Evolutionary conservation across 306 rosid species (phyloP), one percentile per base, ranked within the genome.

Genomic region (Acacia acuminata): DNA sequence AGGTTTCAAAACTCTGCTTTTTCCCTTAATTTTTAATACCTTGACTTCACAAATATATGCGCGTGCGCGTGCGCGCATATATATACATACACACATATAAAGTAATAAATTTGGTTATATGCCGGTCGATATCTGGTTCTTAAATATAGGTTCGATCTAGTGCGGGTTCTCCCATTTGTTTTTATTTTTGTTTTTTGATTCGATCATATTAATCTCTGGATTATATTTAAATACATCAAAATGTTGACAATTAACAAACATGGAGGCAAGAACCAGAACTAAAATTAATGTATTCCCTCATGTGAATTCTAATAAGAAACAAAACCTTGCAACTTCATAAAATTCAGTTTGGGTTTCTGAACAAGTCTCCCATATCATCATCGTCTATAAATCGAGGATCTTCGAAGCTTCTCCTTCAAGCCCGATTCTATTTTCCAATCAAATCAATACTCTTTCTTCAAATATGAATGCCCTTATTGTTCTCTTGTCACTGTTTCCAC

Each of bases 391-490:
- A 24, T 60, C 16, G 15, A 48, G 53, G 53, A 14, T 2, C 5
- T 17, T 2, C 53, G 0, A 1, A 11, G 16, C 5, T 12, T 10
- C 67, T 8, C 11, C 42, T 38, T 38, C 42, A 6, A 38, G 42
- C 42, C 42, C 6, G 8, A 38, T 38, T 38, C 42, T 38, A 38
- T 38, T 38, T 38, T 20, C 27, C 27, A 27, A 27, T 12, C 10
- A 55, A 19, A 19, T 7, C 27, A 55, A 55, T 60, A 61, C 67
- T 61, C 67, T 30, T 78, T 61, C 67, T 30, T 78, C 82, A 32
- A 12, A 24, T 4, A 61, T 61, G 67, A 27, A 11, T 20, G 58
- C 36, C 30, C 68, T 11, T 48, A 3, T 14, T 14, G 17, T 1
- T 63, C 38, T 30, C 17, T 12, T 27, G 11, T 12, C 15, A 10